Base-by-base conservation (phyloP, 768 basidiomycete species). In the Lentinus tigrinus region DNA sequence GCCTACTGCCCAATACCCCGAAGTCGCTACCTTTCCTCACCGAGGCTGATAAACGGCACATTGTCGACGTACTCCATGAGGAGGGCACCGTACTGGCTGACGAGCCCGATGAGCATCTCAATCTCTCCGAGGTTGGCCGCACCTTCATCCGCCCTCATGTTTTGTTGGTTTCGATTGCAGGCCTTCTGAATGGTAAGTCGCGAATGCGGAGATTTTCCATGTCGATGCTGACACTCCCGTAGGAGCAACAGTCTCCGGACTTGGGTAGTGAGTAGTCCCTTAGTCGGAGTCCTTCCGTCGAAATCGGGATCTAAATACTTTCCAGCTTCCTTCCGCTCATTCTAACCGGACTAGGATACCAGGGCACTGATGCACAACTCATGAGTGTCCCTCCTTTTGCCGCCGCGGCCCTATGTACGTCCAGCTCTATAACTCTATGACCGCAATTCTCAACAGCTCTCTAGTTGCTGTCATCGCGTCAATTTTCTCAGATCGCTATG, bases 401-500 rank as follows among this genome's bases (percentile, higher is more conserved):
- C 2, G 63, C 62, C 42, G 62, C 69, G 26, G 69, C 69, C 50
- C 59, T 68, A 24, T 38, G 65, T 67, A 40, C 1, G 65, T 61
- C 21, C n/a, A 3, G 14, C 38, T 39, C 9, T n/a, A n/a, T n/a
- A n/a, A 21, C 17, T n/a, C 16, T 17, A 27, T 34, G 8, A 24
- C 17, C 14, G 46, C 39, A 14, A 2, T 36, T 37, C 10, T 17
- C 16, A 3, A 13, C 13, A 9, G 2, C 7, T 5, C n/a, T 36
- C 39, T 52, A 77, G 76, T 73, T 19, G 75, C 73, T 5, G 70
- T 77, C n/a, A 53, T 71, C 19, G 67, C 73, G 5, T 77, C 83
- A 4, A 77, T 75, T 62, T 67, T 85, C 9, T 84, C 84, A 19
- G 85, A 87, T 61, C 72, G 69, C 4, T 84, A 80, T 61, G 74